Evolutionary conservation across 306 rosid species (phyloP).

Genomic region (Fragaria iinumae): DNA sequence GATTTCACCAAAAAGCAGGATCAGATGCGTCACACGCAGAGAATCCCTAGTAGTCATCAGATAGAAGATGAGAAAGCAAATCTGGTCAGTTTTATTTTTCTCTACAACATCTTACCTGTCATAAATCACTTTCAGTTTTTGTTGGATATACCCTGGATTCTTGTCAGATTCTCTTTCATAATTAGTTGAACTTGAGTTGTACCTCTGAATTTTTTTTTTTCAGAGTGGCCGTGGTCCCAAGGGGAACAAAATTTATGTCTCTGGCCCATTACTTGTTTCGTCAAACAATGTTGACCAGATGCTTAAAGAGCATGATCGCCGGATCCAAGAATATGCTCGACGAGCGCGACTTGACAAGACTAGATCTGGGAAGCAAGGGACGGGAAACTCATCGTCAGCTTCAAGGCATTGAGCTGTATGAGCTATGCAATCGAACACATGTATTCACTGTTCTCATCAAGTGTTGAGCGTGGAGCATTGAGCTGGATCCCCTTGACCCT

Average conservation of each 20-base stretch:
- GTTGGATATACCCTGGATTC: neutral
- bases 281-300: constrained; percentile 73
- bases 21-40: constrained; percentile 37
- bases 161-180: neutral
- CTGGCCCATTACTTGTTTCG: constrained; percentile 70
- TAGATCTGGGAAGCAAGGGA: constrained; percentile 16
- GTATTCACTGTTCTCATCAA: neutral
- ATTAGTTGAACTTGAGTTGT: neutral
- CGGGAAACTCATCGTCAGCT: constrained; percentile 8
- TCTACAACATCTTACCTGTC: neutral
- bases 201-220: constrained; percentile 23
- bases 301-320: constrained; percentile 72
- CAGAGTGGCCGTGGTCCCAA: constrained; percentile 51
- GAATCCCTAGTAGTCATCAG: constrained; percentile 36
- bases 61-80: constrained; percentile 42
- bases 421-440: neutral
- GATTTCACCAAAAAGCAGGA: constrained; percentile 50
- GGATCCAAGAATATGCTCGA: constrained; percentile 74
- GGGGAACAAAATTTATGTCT: constrained; percentile 62
- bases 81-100: constrained; percentile 46
- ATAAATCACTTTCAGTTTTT: neutral
- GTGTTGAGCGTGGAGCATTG: neutral
- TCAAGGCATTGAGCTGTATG: constrained; percentile 5
- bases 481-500: neutral
- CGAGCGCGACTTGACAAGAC: constrained; percentile 43